Conservation (phyloP, 2,329 filamentous ascomycete genomes). For the Davidsoniella australis region DNA sequence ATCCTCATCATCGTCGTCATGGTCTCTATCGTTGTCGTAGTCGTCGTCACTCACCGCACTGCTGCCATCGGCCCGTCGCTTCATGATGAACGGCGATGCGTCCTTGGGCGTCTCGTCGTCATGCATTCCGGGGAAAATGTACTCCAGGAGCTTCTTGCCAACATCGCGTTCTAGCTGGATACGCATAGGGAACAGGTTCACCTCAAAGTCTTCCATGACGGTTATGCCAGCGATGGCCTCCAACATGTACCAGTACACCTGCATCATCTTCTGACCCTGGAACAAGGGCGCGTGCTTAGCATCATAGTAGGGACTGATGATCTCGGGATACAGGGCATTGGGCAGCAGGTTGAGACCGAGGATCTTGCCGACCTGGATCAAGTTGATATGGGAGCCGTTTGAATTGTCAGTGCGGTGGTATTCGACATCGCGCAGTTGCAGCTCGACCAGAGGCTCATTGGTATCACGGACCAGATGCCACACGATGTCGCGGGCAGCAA, state of each 20-base stretch:
- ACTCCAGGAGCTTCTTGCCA: constrained; percentile 85
- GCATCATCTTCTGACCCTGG: constrained; percentile 59
- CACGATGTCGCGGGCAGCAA: constrained; percentile 86
- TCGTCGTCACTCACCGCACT: constrained; percentile 16
- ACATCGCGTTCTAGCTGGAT: constrained; percentile 87
- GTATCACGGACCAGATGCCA: constrained; percentile 89
- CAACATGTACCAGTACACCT: constrained; percentile 94
- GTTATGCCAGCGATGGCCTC: constrained; percentile 96
- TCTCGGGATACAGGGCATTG: constrained; percentile 85
- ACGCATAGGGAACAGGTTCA: constrained; percentile 81
- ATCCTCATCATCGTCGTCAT: constrained; percentile 23
- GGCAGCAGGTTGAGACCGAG: constrained; percentile 78
- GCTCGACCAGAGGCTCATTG: constrained; percentile 75
- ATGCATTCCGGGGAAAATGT: constrained; percentile 81
- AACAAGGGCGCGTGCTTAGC: constrained; percentile 35
- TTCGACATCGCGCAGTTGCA: constrained; percentile 77
- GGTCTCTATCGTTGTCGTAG: constrained; percentile 32
- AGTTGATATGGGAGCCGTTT: constrained; percentile 89
- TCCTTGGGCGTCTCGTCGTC: constrained; percentile 33
- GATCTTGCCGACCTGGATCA: constrained; percentile 74
- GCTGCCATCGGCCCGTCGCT: constrained; percentile 20
- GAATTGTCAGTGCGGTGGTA: constrained; percentile 95
- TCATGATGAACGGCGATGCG: constrained; percentile 42
- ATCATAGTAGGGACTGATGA: constrained; percentile 80
- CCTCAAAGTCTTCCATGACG: constrained; percentile 92